These are phyloP conservation scores for Pyrenochaeta sp. DNA, from an alignment of 2,329 filamentous ascomycete species.

Conservation along the genomic window DNA sequence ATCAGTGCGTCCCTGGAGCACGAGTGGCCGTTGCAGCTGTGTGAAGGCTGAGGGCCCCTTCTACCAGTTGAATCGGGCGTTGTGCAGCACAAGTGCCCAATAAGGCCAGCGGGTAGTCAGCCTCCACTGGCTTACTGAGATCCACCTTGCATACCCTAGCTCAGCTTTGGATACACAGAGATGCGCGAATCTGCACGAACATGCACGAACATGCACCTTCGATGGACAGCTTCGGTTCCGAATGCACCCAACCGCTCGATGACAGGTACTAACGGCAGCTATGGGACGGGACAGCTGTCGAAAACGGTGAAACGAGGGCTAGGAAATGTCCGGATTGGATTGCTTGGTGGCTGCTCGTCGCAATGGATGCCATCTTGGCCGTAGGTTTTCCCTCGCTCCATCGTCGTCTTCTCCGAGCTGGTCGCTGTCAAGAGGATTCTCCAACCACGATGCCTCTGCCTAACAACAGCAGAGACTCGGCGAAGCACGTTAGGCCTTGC, in stretches of 20 bases:
- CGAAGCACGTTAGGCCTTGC: background rate
- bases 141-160: conserved; percentile 4
- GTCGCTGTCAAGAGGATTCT: too few relatives aligned
- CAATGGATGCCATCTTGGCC: too few relatives aligned
- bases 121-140: background rate
- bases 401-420: too few relatives aligned
- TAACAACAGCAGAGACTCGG: background rate
- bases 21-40: background rate
- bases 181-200: background rate
- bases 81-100: background rate
- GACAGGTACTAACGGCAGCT: background rate
- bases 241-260: background rate
- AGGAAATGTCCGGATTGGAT: background rate
- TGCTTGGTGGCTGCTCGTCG: background rate
- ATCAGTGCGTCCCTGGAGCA: too few relatives aligned
- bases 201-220: too few relatives aligned
- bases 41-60: background rate
- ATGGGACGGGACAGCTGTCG: too few relatives aligned
- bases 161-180: background rate
- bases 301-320: too few relatives aligned
- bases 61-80: background rate
- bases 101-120: background rate
- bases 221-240: too few relatives aligned
- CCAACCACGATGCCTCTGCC: too few relatives aligned
- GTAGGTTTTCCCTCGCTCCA: too few relatives aligned